A percentile compares a stretch with the other conserved stretches of the same genome.
These are phyloP conservation scores for Nidula microcarpa DNA, from an alignment of 768 basidiomycete species.

Conservation along the genomic window DNA sequence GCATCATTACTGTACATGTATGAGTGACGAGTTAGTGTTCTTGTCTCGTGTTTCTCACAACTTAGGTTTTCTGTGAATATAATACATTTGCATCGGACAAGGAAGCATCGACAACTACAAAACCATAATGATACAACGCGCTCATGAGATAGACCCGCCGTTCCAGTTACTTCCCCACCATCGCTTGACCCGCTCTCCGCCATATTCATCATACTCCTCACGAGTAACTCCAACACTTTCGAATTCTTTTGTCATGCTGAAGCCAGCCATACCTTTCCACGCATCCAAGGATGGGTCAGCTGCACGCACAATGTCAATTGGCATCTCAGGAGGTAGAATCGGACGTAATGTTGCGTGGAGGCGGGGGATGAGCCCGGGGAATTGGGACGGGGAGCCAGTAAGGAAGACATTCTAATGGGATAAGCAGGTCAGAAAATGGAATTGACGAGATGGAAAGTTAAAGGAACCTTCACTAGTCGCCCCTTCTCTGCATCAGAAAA, in stretches of 20 bases:
- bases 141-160: constrained; percentile 19
- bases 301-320: constrained; percentile 61
- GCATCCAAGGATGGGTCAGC: constrained; percentile 70
- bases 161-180: constrained; percentile 97
- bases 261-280: constrained; percentile 91
- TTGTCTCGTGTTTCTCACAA: no score
- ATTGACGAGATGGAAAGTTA: constrained; percentile 9
- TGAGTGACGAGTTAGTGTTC: no score
- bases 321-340: constrained; percentile 79
- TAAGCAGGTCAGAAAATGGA: not conserved
- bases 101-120: not conserved
- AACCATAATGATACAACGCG: not conserved
- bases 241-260: constrained; percentile 58
- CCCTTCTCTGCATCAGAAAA: constrained; percentile 67
- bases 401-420: constrained; percentile 76
- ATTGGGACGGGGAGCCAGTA: constrained; percentile 76
- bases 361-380: constrained; percentile 66
- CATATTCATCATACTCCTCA: constrained; percentile 88
- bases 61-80: no score
- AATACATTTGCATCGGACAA: no score
- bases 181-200: constrained; percentile 78
- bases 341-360: constrained; percentile 77
- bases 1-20: no score
- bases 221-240: constrained; percentile 55
- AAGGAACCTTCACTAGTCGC: constrained; percentile 67